Base-by-base conservation (phyloP, 305 asterid species). In the Salvia sclarea region DNA sequence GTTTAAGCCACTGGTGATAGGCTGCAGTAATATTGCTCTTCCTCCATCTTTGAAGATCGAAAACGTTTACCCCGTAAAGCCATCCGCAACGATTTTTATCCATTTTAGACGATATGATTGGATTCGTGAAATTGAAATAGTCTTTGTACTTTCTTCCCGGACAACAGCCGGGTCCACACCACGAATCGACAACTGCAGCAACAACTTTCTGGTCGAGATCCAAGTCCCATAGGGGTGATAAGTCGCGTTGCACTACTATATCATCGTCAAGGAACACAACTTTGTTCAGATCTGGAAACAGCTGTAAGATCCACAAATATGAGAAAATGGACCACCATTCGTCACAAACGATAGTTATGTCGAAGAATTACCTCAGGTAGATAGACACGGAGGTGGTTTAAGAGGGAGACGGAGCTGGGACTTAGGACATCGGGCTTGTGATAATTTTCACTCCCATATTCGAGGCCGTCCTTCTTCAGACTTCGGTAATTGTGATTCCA, bases 231-330 rank as follows among this genome's bases (percentile, higher is more conserved):
- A 92, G 82, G 61, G 91, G 54, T 8, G 96, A 86, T 53, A 92
- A 65, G 83, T 92, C 97, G 30, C 35, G 91, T 59, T 90, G 96
- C 45, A 88, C 91, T 16, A 90, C 85, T 61, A 83, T 53, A 79
- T 92, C 98, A 80, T 92, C 97, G 52, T 90, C 98, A 82, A 92
- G 77, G 75, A 92, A 74, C 62, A 92, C 83, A 66, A 90, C 79
- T 79, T 84, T 86, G 78, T 85, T 71, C 75, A 89, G 86, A 61
- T 86, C 87, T 50, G 98, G 97, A 62, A 92, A 92, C 66, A 92
- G 86, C 98, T 92, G 96, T 35, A 31, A 67, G 50, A 79, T 69
- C 62, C 70, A 78, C 54, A 66, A 70, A 84, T 80, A 81, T 71
- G 63, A 79, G 70, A 75, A 49, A 68, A 75, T 41, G 22, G 69